A percentile compares a stretch with the other conserved stretches of the same genome.
Conservation (phyloP, 108 stramenopile species). For the Parmales sp. region DNA sequence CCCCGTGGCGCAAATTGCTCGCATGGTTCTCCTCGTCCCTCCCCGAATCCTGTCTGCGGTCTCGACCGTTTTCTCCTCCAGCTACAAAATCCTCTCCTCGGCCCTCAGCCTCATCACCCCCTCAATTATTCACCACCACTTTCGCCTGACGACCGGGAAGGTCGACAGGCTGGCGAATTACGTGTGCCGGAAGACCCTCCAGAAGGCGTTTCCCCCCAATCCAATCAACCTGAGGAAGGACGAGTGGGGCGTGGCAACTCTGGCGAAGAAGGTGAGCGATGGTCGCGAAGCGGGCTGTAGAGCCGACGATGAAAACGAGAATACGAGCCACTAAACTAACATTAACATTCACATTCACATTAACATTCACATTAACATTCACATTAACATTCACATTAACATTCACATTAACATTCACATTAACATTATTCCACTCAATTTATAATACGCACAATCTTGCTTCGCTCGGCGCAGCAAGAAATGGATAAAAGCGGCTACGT, state of each 20-base stretch:
- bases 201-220: too few relatives aligned
- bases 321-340: neutral
- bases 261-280: too few relatives aligned
- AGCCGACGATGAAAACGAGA: neutral
- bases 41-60: too few relatives aligned
- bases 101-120: neutral
- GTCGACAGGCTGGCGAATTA: neutral
- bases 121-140: neutral
- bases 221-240: neutral
- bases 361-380: too few relatives aligned
- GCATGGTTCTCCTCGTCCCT: too few relatives aligned
- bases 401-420: neutral
- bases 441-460: neutral
- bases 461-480: neutral
- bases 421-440: too few relatives aligned
- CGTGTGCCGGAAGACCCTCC: too few relatives aligned
- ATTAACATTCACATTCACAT: neutral
- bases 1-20: too few relatives aligned
- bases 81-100: neutral
- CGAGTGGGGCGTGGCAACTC: neutral
- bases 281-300: too few relatives aligned
- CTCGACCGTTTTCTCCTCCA: neutral
- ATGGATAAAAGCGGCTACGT: conserved; percentile 27
- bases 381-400: neutral
- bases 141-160: neutral